Base-by-base conservation (phyloP, 2,329 filamentous ascomycete genomes). In the Nakataea oryzae region DNA sequence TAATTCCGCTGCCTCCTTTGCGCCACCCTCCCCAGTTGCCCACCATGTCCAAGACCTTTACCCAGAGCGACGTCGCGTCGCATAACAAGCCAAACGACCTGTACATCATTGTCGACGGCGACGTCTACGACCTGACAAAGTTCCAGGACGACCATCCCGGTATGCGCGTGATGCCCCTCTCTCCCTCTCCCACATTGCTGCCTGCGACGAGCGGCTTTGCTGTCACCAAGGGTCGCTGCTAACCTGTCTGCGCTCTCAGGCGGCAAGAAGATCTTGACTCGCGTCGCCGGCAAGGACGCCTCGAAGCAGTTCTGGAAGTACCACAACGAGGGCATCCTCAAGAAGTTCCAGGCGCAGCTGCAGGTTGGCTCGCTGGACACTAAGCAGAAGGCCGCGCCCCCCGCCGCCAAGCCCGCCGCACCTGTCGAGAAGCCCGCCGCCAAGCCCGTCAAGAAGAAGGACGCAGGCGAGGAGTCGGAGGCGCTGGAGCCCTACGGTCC, bases 61-160 rank as follows among this genome's bases (percentile, higher is more conserved):
- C 87, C 62, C 82, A 86, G 67, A 84, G 84, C 79, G 93, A 97
- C 74, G 93, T 99, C 66, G 87, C 93, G 73, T 86, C 89, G 77
- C 93, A 97, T 77, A 96, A 91, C 82, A 96, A 93, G 79, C 76
- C 87, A 57, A 86, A 91, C 71, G 88, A 87, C 73, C 81, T 97
- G 65, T 97, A 87, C 85, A 90, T 97, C 71, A 85, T 96, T 67
- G 86, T 97, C 67, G 93, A 97, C 68, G 89, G 93, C 70, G 93
- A 97, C 75, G 93, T 97, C 68, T 97, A 96, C 76, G 93, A 99
- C 73, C 74, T 97, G 70, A 96, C 92, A 69, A 92, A 87, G 71
- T 93, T 93, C 74, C 88, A 91, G 74, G 87, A 93, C 64, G 89
- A 93, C 67, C 90, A 93, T 74, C 90, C 90, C 73, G 91, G 91